Base-by-base conservation (phyloP, 2,329 filamentous ascomycete genomes). In the Pyricularia sp. region DNA sequence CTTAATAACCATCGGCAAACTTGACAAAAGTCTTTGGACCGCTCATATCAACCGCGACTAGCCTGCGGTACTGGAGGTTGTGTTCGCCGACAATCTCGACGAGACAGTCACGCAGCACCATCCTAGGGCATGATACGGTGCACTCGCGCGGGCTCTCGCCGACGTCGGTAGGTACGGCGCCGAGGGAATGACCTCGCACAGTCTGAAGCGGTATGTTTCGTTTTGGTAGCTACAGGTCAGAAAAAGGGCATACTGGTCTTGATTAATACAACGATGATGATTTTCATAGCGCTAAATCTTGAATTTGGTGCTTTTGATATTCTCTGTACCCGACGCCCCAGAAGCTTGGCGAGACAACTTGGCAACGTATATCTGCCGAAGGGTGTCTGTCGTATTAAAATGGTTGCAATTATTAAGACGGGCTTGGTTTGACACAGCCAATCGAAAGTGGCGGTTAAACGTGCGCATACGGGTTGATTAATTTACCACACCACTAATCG, bases 181-280 rank as follows among this genome's bases (percentile, higher is more conserved):
- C 55, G 17, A 58, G 55, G 7, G 23, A 25, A 58, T 58, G 55
- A 25, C 20, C 17, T n/a, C 55, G 20, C 55, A 20, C 55, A 12
- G 55, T 58, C 20, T 5, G 17, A 58, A 58, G 7, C 55, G 55
- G 23, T 58, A 58, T 25, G 17, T 23, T 17, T 58, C 23, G 55
- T 58, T 58, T 17, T 25, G 20, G 55, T 58, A 58, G 55, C 55
- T 20, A 9, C 55, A 20, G 20, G 55, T 17, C 7, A 9, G 55
- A 25, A 58, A 58, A 9, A 58, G 20, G 20, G 23, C 17, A 28
- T 65, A 36, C n/a, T 42, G 30, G 12, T 33, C 20, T 31, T 31
- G 26, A 30, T 65, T 28, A 31, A 65, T 31, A 28, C 23, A 28
- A 12, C 30, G 17, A 67, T 63, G 59, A 75, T 72, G 70, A 65